A percentile compares a stretch with the other conserved stretches of the same genome.
Evolutionary conservation across 495 filamentous ascomycete genomes (phyloP).

Genomic region (Penicillium crystallinum): DNA sequence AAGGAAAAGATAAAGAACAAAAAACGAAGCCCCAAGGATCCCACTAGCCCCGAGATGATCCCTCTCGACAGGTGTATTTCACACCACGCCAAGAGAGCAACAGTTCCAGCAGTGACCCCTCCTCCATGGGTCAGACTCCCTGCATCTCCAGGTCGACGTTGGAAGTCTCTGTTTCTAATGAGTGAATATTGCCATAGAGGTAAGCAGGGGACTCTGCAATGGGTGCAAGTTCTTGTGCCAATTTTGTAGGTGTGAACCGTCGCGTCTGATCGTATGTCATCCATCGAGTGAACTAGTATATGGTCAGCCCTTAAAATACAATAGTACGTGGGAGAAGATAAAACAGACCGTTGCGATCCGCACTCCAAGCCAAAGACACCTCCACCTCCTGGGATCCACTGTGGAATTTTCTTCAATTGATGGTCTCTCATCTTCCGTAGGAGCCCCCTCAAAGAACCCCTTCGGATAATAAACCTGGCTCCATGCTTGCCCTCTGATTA

Average conservation of each 20-base stretch:
- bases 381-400: background rate
- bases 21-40: background rate
- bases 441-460: constrained; percentile 62
- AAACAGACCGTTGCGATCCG: constrained; percentile 41
- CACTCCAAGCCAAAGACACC: constrained; percentile 6
- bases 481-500: constrained; percentile 72
- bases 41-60: background rate
- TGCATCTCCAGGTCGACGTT: constrained; percentile 5
- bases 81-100: background rate
- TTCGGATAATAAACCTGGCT: constrained; percentile 62
- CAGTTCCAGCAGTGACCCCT: background rate
- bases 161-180: background rate
- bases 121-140: constrained; percentile 2
- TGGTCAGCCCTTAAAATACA: background rate
- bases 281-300: constrained; percentile 38
- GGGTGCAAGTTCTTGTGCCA: constrained; percentile 23
- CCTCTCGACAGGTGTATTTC: background rate
- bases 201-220: constrained; percentile 16
- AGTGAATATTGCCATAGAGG: constrained; percentile 9
- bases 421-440: constrained; percentile 72
- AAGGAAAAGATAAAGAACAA: background rate
- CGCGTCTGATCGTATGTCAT: constrained; percentile 28
- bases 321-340: background rate
- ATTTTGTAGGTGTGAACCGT: constrained; percentile 28
- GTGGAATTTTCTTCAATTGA: constrained; percentile 7